Evolutionary conservation across 176 grass and related monocot species (phyloP).

Genomic region (Elymus sibiricus): DNA sequence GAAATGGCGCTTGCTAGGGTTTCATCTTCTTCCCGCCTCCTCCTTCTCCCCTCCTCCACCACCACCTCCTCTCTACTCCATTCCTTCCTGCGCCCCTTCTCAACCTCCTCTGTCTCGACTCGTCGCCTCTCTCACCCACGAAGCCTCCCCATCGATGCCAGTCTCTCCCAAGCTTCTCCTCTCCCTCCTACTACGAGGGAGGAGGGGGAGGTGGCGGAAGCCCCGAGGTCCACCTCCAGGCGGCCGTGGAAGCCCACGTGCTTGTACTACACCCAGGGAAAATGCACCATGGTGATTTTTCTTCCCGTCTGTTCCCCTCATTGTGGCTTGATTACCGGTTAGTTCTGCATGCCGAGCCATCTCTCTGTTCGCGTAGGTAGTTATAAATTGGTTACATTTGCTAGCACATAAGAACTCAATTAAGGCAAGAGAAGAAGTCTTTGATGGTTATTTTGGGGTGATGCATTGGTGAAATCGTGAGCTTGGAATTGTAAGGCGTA

Average conservation of each 20-base stretch:
- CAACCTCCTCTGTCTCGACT: neutral
- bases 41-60: neutral
- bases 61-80: slow-evolving; percentile 10
- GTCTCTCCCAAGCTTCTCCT: slow-evolving; percentile 11
- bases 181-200: neutral
- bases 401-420: neutral
- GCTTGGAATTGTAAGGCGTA: neutral
- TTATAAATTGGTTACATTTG: neutral
- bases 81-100: slow-evolving; percentile 27
- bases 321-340: neutral
- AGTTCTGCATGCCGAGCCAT: neutral
- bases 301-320: neutral
- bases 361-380: neutral
- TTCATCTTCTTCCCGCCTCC: slow-evolving; percentile 2
- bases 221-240: slow-evolving; percentile 4
- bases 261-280: slow-evolving; percentile 84
- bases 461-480: neutral
- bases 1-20: slow-evolving; percentile 50
- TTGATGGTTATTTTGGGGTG: neutral
- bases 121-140: neutral
- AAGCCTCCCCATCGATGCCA: slow-evolving; percentile 5
- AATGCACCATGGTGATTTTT: slow-evolving; percentile 66
- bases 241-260: slow-evolving; percentile 78
- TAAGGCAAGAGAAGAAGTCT: neutral
- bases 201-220: slow-evolving; percentile 24